Conservation (phyloP, 192 early-diverging fungal genomes). For the Fimicolochytrium jonesii region DNA sequence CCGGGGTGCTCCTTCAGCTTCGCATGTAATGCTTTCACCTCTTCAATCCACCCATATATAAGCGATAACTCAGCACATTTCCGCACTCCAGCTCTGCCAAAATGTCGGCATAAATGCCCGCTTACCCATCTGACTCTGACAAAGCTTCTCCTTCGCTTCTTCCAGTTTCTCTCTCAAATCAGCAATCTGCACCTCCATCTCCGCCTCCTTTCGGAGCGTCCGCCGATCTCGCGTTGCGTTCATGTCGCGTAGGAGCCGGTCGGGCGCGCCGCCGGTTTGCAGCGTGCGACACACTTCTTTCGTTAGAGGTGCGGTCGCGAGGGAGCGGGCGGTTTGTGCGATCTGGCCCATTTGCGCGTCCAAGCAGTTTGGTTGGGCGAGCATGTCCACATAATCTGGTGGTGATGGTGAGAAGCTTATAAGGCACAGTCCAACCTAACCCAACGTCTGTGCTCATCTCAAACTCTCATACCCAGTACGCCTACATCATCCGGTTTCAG, state of each 20-base stretch:
- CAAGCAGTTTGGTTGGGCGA: neutral
- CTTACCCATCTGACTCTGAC: slow-evolving; percentile 6
- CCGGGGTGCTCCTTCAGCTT: no score
- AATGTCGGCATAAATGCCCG: no score
- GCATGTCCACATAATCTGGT: neutral
- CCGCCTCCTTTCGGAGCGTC: neutral
- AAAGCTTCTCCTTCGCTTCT: slow-evolving; percentile 1
- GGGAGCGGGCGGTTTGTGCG: neutral
- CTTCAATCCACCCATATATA: no score
- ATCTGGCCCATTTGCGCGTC: neutral
- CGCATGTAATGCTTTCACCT: no score
- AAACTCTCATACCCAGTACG: neutral
- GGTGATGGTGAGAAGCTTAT: neutral
- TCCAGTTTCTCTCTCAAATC: neutral
- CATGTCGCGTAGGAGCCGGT: neutral
- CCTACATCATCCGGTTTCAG: neutral
- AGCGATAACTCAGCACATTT: no score
- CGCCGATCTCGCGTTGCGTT: neutral
- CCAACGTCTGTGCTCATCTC: neutral
- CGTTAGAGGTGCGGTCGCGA: neutral
- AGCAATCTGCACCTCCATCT: neutral
- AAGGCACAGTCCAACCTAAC: neutral
- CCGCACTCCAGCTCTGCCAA: no score
- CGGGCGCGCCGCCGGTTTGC: neutral
- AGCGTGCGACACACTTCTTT: neutral